Conservation (phyloP, 2,329 filamentous ascomycete genomes). For the Claviceps pazoutovae region DNA sequence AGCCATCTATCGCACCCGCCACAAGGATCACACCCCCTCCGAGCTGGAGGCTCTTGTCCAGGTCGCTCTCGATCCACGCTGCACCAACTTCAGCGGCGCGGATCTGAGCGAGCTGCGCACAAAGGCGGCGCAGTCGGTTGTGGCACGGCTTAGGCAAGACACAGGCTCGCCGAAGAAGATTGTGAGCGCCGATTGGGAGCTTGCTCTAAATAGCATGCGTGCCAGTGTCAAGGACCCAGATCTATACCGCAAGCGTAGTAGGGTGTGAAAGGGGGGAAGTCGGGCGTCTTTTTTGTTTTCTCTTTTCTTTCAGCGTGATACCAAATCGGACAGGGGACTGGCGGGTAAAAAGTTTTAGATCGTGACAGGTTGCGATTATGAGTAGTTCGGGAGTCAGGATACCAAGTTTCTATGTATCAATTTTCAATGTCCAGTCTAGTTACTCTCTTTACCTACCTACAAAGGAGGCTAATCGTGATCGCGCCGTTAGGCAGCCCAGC, state of each 20-base stretch:
- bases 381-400: too few relatives aligned
- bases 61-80: conserved; percentile 53
- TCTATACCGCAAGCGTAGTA: conserved; percentile 27
- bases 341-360: too few relatives aligned
- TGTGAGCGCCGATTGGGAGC: conserved; percentile 36
- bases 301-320: neutral
- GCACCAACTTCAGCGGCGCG: conserved; percentile 62
- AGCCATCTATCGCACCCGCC: conserved; percentile 43
- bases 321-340: too few relatives aligned
- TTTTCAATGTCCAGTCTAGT: too few relatives aligned
- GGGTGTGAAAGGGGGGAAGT: conserved; percentile 10
- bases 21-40: conserved; percentile 24
- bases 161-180: conserved; percentile 14
- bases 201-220: conserved; percentile 32
- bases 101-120: conserved; percentile 36
- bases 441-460: too few relatives aligned
- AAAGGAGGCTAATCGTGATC: too few relatives aligned
- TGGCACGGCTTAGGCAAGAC: conserved; percentile 23
- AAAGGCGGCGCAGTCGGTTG: conserved; percentile 38
- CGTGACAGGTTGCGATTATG: too few relatives aligned
- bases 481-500: too few relatives aligned
- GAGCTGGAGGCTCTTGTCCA: conserved; percentile 40
- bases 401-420: too few relatives aligned
- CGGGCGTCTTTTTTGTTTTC: too few relatives aligned
- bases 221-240: conserved; percentile 35